These are phyloP conservation scores for Apiospora marii DNA, from an alignment of 2,329 filamentous ascomycete species.

Conservation along the genomic window DNA sequence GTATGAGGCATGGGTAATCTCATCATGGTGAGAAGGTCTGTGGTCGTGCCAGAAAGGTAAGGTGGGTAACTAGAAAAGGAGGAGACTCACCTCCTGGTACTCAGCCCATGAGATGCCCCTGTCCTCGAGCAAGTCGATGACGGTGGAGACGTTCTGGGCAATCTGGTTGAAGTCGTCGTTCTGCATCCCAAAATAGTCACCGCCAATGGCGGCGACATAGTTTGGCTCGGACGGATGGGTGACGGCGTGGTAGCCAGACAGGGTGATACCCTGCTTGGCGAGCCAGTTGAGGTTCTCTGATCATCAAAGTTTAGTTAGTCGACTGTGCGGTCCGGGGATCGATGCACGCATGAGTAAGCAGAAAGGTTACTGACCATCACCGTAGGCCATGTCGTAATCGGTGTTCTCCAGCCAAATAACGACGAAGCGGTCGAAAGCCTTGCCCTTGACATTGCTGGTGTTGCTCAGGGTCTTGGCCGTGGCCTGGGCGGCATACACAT, in stretches of 20 bases:
- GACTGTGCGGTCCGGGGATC: too few species aligned
- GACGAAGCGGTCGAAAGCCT: conserved; percentile 75
- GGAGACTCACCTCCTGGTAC: conserved; percentile 68
- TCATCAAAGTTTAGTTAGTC: conserved; percentile 26
- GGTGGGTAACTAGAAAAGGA: background rate
- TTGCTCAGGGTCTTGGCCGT: conserved; percentile 68
- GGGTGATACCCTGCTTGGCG: conserved; percentile 67
- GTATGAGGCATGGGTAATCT: conserved; percentile 46
- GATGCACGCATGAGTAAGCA: conserved; percentile 29
- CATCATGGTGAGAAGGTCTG: background rate
- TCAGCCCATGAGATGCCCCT: conserved; percentile 72
- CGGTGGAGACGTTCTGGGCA: conserved; percentile 67
- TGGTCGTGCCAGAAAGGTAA: background rate
- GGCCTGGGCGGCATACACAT: conserved; percentile 63
- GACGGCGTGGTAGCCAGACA: conserved; percentile 66
- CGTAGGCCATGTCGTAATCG: conserved; percentile 68
- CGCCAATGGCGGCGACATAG: conserved; percentile 73
- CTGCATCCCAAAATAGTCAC: conserved; percentile 77
- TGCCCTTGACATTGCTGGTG: conserved; percentile 71
- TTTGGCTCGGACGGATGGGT: conserved; percentile 81
- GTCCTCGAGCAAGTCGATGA: conserved; percentile 74
- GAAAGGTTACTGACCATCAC: conserved; percentile 60
- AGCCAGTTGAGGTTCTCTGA: conserved; percentile 63
- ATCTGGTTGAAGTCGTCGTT: conserved; percentile 70
- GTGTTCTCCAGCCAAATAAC: conserved; percentile 84